These are phyloP conservation scores for Batrachochytrium dendrobatidis DNA, from an alignment of 371 early-diverging fungal genomes.

Conservation along the genomic window DNA sequence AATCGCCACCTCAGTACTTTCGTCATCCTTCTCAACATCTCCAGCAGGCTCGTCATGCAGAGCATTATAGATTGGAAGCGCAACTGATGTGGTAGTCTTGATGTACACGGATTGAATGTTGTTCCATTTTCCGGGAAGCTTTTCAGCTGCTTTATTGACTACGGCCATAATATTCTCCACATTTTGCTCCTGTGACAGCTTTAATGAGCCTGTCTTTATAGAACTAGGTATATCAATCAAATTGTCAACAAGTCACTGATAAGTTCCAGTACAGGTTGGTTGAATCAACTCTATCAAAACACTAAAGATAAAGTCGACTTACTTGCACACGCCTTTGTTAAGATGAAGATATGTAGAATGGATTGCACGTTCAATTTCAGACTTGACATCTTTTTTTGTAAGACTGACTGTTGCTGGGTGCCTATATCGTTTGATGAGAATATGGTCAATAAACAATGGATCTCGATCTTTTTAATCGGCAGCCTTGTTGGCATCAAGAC, in stretches of 20 bases:
- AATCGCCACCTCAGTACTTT: background rate
- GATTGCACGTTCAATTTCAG: constrained; percentile 62
- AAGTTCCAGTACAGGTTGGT: background rate
- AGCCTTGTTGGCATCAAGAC: background rate
- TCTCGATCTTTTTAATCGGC: background rate
- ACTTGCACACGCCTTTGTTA: constrained; percentile 61
- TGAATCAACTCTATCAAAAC: constrained; percentile 1
- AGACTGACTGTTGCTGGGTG: constrained; percentile 77
- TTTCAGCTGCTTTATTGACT: constrained; percentile 47
- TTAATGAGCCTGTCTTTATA: constrained; percentile 63
- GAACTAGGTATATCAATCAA: constrained; percentile 18
- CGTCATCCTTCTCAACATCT: constrained; percentile 3
- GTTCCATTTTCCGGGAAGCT: constrained; percentile 62
- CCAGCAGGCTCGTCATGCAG: constrained; percentile 28
- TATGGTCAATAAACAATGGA: background rate
- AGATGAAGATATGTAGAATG: constrained; percentile 71
- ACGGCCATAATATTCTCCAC: constrained; percentile 67
- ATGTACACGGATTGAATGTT: constrained; percentile 73
- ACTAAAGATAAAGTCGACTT: constrained; percentile 6
- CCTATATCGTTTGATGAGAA: constrained; percentile 9
- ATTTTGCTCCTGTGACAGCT: constrained; percentile 50
- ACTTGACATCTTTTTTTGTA: constrained; percentile 50
- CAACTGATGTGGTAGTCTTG: constrained; percentile 68
- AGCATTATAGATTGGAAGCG: constrained; percentile 70
- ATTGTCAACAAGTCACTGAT: too few relatives aligned